Conservation (phyloP, 768 basidiomycete species). For the Russula virescens region DNA sequence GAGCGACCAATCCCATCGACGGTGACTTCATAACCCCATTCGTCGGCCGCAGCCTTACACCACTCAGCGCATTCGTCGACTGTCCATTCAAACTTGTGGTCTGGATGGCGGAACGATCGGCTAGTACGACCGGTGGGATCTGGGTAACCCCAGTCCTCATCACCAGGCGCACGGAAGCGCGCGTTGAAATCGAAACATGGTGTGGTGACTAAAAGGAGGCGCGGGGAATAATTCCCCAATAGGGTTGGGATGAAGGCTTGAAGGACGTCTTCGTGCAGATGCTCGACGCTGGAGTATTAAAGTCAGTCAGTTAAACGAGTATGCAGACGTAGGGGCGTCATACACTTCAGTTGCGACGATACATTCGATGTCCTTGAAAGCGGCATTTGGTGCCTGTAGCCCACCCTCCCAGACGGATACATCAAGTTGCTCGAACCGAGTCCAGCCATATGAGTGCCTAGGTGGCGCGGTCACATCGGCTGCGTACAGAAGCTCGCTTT, state of each 20-base stretch:
- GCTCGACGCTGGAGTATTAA: slow-evolving; percentile 61
- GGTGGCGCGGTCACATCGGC: slow-evolving; percentile 43
- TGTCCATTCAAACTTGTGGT: slow-evolving; percentile 92
- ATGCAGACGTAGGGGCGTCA: slow-evolving; percentile 27
- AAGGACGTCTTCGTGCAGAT: slow-evolving; percentile 56
- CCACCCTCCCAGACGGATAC: slow-evolving; percentile 73
- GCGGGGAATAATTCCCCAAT: slow-evolving; percentile 74
- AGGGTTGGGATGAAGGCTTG: slow-evolving; percentile 61
- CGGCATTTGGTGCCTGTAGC: slow-evolving; percentile 58
- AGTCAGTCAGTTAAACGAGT: not conserved
- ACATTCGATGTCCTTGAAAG: slow-evolving; percentile 60
- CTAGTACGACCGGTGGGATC: slow-evolving; percentile 75
- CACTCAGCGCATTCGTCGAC: slow-evolving; percentile 60
- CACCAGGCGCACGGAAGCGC: slow-evolving; percentile 57
- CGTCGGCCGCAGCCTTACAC: slow-evolving; percentile 49
- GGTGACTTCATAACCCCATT: slow-evolving; percentile 71
- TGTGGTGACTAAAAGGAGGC: slow-evolving; percentile 71
- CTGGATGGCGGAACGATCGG: slow-evolving; percentile 71
- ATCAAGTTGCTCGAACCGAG: slow-evolving; percentile 64
- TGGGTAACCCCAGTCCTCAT: slow-evolving; percentile 41
- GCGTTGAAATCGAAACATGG: slow-evolving; percentile 82
- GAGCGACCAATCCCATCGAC: slow-evolving; percentile 55
- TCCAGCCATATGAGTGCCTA: slow-evolving; percentile 18
- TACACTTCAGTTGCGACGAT: slow-evolving; percentile 82
- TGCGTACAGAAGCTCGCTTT: slow-evolving; percentile 50